phyloP scores from a whole-genome alignment of 331 rosid species.

The Prunus yedoensis region DNA sequence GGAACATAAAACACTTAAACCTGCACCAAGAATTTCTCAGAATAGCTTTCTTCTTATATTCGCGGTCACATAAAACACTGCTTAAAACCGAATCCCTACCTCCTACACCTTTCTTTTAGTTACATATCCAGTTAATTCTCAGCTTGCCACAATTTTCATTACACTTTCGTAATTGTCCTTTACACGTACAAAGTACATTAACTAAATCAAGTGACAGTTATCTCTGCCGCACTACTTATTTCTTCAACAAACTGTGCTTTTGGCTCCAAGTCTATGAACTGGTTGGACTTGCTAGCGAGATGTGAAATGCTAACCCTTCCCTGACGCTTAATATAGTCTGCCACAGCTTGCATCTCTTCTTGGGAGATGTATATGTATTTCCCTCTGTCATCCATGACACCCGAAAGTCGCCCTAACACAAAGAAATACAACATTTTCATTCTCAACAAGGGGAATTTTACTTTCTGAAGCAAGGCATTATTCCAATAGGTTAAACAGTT shows the following conservation, averaged over 20 bases:
- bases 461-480: background rate
- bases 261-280: slow-evolving; percentile 96
- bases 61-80: background rate
- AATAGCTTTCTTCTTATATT: no score
- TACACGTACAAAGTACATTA: background rate
- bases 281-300: slow-evolving; percentile 94
- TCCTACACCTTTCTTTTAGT: background rate
- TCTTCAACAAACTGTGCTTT: slow-evolving; percentile 67
- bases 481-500: background rate
- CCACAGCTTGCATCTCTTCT: slow-evolving; percentile 97
- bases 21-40: background rate
- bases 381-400: slow-evolving; percentile 98
- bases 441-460: background rate
- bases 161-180: background rate
- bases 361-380: slow-evolving; percentile 85
- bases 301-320: slow-evolving; percentile 96
- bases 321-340: slow-evolving; percentile 78
- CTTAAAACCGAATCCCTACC: background rate
- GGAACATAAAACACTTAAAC: no score
- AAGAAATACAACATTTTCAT: slow-evolving; percentile 3
- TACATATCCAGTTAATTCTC: slow-evolving; percentile 2
- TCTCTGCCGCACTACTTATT: slow-evolving; percentile 51
- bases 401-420: slow-evolving; percentile 80
- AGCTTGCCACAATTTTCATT: background rate
- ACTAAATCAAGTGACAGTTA: slow-evolving; percentile 47